Percentiles rank a stretch among this genome's conserved stretches.
Conservation (phyloP, 2,329 filamentous ascomycete genomes). For the Drechslerella dactyloides region DNA sequence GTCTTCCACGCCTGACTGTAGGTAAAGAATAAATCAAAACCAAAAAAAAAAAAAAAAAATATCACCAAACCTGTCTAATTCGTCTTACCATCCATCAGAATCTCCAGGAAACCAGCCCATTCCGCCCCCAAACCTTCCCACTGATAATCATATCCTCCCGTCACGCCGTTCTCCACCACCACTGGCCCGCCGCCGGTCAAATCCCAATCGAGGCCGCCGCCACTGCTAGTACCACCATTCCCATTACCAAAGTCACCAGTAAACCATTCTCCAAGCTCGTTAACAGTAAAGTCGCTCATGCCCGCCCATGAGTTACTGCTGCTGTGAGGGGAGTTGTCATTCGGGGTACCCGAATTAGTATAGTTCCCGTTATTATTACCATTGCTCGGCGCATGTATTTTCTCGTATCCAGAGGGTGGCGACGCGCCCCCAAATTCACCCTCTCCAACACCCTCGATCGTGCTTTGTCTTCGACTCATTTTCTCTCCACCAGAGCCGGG, state of each 20-base stretch:
- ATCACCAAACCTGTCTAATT: constrained; percentile 17
- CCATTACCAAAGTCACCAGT: constrained; percentile 25
- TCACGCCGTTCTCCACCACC: constrained; percentile 47
- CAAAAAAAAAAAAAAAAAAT: not conserved
- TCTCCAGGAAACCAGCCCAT: constrained; percentile 48
- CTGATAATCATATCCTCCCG: constrained; percentile 48
- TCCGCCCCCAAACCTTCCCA: constrained; percentile 45
- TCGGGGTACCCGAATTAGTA: constrained; percentile 35
- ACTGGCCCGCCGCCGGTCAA: constrained; percentile 40
- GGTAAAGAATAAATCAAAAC: not conserved
- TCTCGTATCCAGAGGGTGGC: constrained; percentile 49
- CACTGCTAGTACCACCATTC: not conserved
- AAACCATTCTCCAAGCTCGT: constrained; percentile 49
- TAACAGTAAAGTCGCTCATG: constrained; percentile 41
- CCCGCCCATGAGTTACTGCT: constrained; percentile 43
- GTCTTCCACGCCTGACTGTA: too few relatives aligned
- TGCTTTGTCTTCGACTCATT: constrained; percentile 43
- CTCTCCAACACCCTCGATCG: constrained; percentile 33
- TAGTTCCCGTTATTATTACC: constrained; percentile 32
- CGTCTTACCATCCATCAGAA: constrained; percentile 50
- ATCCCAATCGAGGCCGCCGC: constrained; percentile 37
- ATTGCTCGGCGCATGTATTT: constrained; percentile 43
- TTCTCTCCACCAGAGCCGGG: constrained; percentile 14
- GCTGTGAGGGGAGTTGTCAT: constrained; percentile 44
- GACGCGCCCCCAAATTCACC: constrained; percentile 48